A percentile compares a stretch with the other conserved stretches of the same genome.
Conservation (phyloP, 2,329 filamentous ascomycete genomes). For the Elsinoe necatrix region DNA sequence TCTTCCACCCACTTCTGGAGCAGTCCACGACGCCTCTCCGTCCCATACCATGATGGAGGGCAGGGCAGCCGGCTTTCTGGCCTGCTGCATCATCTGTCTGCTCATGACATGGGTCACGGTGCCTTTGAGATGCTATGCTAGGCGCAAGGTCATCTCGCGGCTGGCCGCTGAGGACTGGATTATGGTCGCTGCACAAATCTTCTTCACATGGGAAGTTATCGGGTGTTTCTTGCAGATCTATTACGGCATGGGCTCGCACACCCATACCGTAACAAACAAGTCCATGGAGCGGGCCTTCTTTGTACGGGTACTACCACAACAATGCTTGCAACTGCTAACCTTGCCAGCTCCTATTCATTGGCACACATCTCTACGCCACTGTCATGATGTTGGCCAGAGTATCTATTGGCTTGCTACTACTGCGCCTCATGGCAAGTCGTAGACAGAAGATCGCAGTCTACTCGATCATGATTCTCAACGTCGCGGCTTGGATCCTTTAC, state of each 20-base stretch:
- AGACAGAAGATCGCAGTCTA: constrained; percentile 6
- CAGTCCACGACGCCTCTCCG: background rate
- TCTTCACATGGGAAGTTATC: constrained; percentile 4
- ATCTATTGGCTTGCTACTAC: constrained; percentile 9
- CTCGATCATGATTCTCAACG: constrained; percentile 3
- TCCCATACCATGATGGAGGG: background rate
- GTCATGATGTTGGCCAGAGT: constrained; percentile 13
- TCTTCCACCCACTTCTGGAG: background rate
- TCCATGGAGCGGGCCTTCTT: constrained; percentile 9
- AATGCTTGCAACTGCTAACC: too few relatives aligned
- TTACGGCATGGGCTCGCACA: constrained; percentile 7
- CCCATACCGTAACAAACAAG: background rate
- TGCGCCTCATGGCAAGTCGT: constrained; percentile 7
- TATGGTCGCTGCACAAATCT: constrained; percentile 5
- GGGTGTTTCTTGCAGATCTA: constrained; percentile 9
- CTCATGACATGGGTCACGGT: constrained; percentile 11
- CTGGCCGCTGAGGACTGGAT: constrained; percentile 15
- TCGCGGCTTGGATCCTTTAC: background rate
- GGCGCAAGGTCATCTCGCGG: constrained; percentile 5
- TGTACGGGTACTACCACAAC: background rate
- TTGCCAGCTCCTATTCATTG: constrained; percentile 9
- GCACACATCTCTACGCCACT: background rate
- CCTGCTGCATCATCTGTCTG: constrained; percentile 9
- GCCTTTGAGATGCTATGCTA: constrained; percentile 13
- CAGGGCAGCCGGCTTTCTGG: constrained; percentile 5